Base-by-base conservation (phyloP, 73 alveolate genomes). In the Urostyla sp. region DNA sequence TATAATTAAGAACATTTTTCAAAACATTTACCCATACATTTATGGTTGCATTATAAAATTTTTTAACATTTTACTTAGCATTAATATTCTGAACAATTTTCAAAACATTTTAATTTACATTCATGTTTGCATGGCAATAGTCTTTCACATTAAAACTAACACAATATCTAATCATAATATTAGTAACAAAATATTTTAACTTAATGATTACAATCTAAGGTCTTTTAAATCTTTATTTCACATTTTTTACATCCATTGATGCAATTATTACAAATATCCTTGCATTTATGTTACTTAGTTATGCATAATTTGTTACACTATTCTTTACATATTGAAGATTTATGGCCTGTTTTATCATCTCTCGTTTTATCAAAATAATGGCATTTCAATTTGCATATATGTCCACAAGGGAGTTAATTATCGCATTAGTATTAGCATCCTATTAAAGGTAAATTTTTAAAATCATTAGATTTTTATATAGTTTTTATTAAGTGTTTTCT, bases 21-120 rank as follows among this genome's bases (percentile, higher is more conserved):
- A 28, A 66, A 38, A 13, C 20, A 7, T 40, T 40, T 11, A 18
- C 23, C 21, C 60, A 49, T 66, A 75, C 97, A 90, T 20, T 61
- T 36, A 74, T 94, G 98, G 16, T 93, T 93, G 63, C 98, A 92
- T 18, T 63, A 60, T 50, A 87, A 58, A 46, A 56, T 67, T 78
- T 85, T 87, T 31, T 79, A 88, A 57, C 95, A 88, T 51, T 48
- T 86, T 46, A 69, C 52, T 16, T 79, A 34, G 49, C 98, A 92
- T 50, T 57, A 63, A 63, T 38, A 16, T 20, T 63, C 44, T 50
- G 52, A 2, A 75, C 72, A 0, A 89, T 90, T 13, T 72, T 10
- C 44, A 8, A 83, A 66, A 89, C 78, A 34, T 34, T 37, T 53
- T 20, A 30, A 24, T 4, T 6, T 15, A 48, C 79, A 63, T 1